Percentiles rank a stretch among this genome's conserved stretches.
Evolutionary conservation across 2,329 filamentous ascomycete genomes (phyloP).

Genomic region (Thyridium curvatum): DNA sequence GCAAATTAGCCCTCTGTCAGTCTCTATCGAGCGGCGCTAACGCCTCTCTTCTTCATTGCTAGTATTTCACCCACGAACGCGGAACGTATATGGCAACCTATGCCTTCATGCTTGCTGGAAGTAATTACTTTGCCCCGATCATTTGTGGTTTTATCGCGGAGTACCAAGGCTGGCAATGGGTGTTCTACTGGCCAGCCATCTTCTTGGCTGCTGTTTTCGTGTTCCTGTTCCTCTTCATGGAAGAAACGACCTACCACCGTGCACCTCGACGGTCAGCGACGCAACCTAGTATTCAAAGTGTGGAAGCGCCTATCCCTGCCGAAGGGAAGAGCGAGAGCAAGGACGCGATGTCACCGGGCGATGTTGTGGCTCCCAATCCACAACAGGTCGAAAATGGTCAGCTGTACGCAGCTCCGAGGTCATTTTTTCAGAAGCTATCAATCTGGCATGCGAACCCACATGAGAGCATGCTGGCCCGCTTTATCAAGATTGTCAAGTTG

Average conservation of each 20-base stretch:
- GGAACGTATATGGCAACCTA: slow-evolving; percentile 36
- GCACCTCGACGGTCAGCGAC: not conserved
- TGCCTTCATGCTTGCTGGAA: slow-evolving; percentile 28
- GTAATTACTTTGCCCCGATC: slow-evolving; percentile 37
- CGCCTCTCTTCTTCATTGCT: not conserved
- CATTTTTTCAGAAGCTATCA: too few species aligned
- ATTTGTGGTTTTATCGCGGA: slow-evolving; percentile 38
- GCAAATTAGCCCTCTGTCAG: too few species aligned
- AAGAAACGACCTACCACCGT: slow-evolving; percentile 43
- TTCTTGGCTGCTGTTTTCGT: slow-evolving; percentile 26
- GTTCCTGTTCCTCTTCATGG: slow-evolving; percentile 42
- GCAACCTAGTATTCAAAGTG: too few species aligned
- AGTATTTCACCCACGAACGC: slow-evolving; percentile 29
- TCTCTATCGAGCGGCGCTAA: too few species aligned
- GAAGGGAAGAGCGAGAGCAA: too few species aligned
- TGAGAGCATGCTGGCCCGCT: too few species aligned
- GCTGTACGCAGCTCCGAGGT: too few species aligned
- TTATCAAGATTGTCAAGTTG: slow-evolving; percentile 15
- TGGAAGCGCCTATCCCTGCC: too few species aligned
- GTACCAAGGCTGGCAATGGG: slow-evolving; percentile 26
- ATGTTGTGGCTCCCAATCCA: too few species aligned
- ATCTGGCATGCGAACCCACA: too few species aligned
- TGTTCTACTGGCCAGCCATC: slow-evolving; percentile 30
- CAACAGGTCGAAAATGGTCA: too few species aligned
- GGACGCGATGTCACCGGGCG: too few species aligned